Base-by-base conservation (phyloP, 768 basidiomycete species). In the Pleurotus citrinopileatus region DNA sequence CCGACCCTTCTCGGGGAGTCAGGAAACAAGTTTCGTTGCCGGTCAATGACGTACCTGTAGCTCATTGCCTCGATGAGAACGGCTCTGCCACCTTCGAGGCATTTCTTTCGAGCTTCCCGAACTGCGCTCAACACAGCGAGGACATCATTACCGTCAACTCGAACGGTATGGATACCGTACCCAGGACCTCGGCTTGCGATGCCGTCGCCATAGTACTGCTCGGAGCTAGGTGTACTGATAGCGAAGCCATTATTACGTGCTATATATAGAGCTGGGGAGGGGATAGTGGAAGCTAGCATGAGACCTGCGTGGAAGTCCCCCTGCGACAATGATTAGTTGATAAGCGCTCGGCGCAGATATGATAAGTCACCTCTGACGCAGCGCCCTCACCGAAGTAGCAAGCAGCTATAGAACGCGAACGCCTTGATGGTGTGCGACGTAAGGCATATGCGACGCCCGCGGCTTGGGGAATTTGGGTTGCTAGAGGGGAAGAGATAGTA, bases 381-480 rank as follows among this genome's bases (percentile, higher is more conserved):
- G 93, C 92, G 56, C 93, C 94, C 70, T 98, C 95, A 20, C 94
- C 94, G 58, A 96, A 95, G 68, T 85, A 97, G 47, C 91, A 92
- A 8, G 85, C 88, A 0, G 94, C 93, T 45, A 94, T 85, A 53
- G 86, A 87, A 50, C 81, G 83, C 42, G 78, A 77, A 26, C 84
- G 78, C 29, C 87, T 83, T 43, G 68, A 71, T 0, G 87, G 86
- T 40, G 89, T 86, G 3, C 94, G 85, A 61, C 86, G 86, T 53
- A 98, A 76, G 0, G 95, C 93, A 63, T 91, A 96, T 0, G 82
- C 94, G 4, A 96, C 92, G 13, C 94, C 95, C 0, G 94, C 94
- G 20, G 93, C 95, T 68, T 95, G 93, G 5, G 92, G 94, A 60
- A 97, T 91, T 70, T 98, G 94, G 1, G 95, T 98, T 8, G 89